Evolutionary conservation across 2,329 filamentous ascomycete species (phyloP).

Genomic region (Xylariaceae sp.): DNA sequence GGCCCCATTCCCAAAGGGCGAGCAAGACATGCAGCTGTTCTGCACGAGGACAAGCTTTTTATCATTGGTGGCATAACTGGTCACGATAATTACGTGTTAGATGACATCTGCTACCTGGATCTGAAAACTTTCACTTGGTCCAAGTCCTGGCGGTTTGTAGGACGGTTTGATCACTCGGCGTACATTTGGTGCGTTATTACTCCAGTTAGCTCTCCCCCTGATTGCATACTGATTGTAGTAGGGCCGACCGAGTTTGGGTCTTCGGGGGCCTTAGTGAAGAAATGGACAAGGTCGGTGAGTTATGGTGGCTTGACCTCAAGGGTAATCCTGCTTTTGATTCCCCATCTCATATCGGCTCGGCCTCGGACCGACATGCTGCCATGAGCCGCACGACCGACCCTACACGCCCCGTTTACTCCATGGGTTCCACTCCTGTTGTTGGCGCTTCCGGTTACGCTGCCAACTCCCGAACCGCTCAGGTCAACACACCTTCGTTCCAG

Average conservation of each 20-base stretch:
- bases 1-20: constrained; percentile 84
- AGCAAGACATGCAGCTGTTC: constrained; percentile 85
- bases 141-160: constrained; percentile 89
- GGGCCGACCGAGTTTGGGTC: constrained; percentile 84
- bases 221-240: constrained; percentile 22
- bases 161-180: constrained; percentile 88
- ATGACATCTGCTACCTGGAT: constrained; percentile 95
- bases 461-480: constrained; percentile 62
- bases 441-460: constrained; percentile 61
- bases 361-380: constrained; percentile 43
- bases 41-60: constrained; percentile 95
- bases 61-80: constrained; percentile 94
- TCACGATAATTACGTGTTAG: constrained; percentile 83
- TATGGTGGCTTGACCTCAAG: constrained; percentile 96
- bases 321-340: constrained; percentile 80
- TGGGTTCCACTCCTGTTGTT: constrained; percentile 46
- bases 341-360: constrained; percentile 50
- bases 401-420: constrained; percentile 48
- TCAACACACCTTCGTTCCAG: constrained; percentile 61
- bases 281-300: constrained; percentile 93
- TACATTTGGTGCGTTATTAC: constrained; percentile 64
- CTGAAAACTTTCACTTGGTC: constrained; percentile 98
- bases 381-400: constrained; percentile 43
- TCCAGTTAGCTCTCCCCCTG: background rate
- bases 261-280: constrained; percentile 92